Evolutionary conservation across 176 grass and related monocot genomes (phyloP).

Genomic region (Otatea glauca): DNA sequence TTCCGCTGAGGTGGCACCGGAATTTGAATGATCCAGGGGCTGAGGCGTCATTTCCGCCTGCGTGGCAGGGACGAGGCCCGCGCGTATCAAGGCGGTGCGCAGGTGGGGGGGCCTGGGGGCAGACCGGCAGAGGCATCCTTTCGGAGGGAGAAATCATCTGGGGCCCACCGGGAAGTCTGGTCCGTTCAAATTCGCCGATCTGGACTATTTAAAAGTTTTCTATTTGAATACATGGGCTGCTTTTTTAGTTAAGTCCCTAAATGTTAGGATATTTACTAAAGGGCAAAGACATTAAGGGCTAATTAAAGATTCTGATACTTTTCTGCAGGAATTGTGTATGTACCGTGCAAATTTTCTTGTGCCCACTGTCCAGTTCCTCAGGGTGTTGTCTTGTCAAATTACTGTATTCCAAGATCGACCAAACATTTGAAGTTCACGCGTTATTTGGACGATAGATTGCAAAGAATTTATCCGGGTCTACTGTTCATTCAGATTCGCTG

Average conservation of each 20-base stretch:
- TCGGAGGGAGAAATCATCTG: not conserved
- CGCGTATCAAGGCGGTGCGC: conserved; percentile 15
- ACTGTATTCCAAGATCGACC: too few relatives aligned
- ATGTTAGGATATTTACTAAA: not conserved
- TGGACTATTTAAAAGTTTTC: conserved; percentile 30
- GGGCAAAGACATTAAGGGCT: not conserved
- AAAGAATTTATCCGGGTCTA: too few relatives aligned
- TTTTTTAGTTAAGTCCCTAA: conserved; percentile 26
- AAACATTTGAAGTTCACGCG: too few relatives aligned
- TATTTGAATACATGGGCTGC: conserved; percentile 36
- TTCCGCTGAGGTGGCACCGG: conserved; percentile 13
- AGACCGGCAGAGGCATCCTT: conserved; percentile 30
- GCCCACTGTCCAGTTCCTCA: too few relatives aligned
- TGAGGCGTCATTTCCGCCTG: conserved; percentile 38
- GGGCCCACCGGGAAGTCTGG: conserved; percentile 13
- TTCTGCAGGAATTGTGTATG: not conserved
- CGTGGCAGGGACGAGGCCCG: conserved; percentile 33
- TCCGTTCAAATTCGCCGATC: conserved; percentile 42
- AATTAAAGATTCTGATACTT: not conserved
- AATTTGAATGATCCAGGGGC: conserved; percentile 48
- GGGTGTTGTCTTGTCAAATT: too few relatives aligned
- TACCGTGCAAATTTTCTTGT: not conserved
- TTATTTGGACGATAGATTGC: too few relatives aligned
- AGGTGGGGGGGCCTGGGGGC: not conserved
- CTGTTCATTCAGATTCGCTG: too few relatives aligned